Evolutionary conservation across 2,329 filamentous ascomycete genomes (phyloP), one percentile per base, ranked within the genome.

Genomic region (Colletotrichum australisinense): DNA sequence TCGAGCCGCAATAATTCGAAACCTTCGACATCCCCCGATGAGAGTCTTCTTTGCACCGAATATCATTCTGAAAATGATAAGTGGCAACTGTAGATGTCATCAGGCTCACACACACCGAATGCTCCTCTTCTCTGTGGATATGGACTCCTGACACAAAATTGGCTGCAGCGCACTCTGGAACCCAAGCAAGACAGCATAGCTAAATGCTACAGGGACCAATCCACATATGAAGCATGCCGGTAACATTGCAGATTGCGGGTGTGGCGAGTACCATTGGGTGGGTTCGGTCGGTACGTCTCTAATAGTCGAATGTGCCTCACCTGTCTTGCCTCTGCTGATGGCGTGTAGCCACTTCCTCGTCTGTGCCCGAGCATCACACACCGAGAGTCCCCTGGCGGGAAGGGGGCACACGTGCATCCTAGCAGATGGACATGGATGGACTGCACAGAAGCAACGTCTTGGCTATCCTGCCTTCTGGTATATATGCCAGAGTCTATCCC

Each of bases 401-500:
- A 19, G 32, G 24, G 30, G 11, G 63, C 12, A 56, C 63, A 65
- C n/a, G 52, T 56, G 19, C 59, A 38, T 28, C 53, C 26, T 56
- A 26, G 52, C 24, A 56, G 59, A 60, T 30, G 22, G 49, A 32
- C 55, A n/a, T 4, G 9, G 16, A 30, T 57, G 49, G 19, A 26
- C 49, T 38, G 26, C 32, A n/a, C 22, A 32, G 19, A 38, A 55
- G 67, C 3, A 49, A 49, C 42, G 19, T 38, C 22, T 30, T 49
- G 62, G 57, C 60, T 56, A 24, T 30, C 56, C 28, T 53, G n/a
- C 14, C 30, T 12, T 55, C 22, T 63, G 62, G 60, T 73, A 73
- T 73, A 73, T 73, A 73, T 71, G 55, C 38, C 62, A 56, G 65
- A 49, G 60, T 4, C 22, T 28, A 26, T 52, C 46, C 56, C 62